Conservation (phyloP, 2,329 filamentous ascomycete genomes). For the Plenodomus tracheiphilus region DNA sequence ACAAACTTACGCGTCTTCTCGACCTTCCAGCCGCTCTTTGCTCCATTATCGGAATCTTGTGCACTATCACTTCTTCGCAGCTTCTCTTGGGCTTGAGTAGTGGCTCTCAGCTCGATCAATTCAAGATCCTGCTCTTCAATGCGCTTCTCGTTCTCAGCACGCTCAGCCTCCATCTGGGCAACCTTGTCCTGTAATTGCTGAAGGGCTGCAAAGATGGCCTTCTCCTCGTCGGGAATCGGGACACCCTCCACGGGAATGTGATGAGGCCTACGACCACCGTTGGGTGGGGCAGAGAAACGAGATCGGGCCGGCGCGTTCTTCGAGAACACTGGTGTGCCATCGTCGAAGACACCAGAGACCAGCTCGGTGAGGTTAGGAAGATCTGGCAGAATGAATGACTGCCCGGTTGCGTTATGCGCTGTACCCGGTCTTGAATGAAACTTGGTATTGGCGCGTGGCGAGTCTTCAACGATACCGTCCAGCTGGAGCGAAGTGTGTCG, state of each 20-base stretch:
- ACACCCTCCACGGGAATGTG: slow-evolving; percentile 57
- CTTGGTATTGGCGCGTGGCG: slow-evolving; percentile 21
- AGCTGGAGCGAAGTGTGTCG: slow-evolving; percentile 48
- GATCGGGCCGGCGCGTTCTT: slow-evolving; percentile 56
- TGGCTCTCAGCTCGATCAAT: slow-evolving; percentile 55
- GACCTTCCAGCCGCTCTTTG: slow-evolving; percentile 41
- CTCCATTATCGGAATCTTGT: slow-evolving; percentile 51
- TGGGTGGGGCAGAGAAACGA: slow-evolving; percentile 56
- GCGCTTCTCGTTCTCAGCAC: slow-evolving; percentile 54
- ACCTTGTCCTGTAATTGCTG: slow-evolving; percentile 62
- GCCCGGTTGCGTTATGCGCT: slow-evolving; percentile 55
- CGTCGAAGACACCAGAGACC: slow-evolving; percentile 61
- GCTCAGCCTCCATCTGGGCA: slow-evolving; percentile 59
- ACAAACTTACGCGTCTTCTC: slow-evolving; percentile 61
- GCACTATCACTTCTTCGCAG: slow-evolving; percentile 52
- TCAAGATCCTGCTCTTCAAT: slow-evolving; percentile 57
- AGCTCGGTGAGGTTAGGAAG: slow-evolving; percentile 64
- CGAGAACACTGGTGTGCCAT: slow-evolving; percentile 61
- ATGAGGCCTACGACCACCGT: slow-evolving; percentile 31
- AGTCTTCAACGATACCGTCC: slow-evolving; percentile 30
- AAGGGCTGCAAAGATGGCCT: slow-evolving; percentile 64
- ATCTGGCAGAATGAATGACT: slow-evolving; percentile 65
- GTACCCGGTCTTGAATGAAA: slow-evolving; percentile 44
- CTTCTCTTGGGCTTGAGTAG: slow-evolving; percentile 49
- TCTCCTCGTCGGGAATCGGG: slow-evolving; percentile 64